Percentiles rank a stretch among this genome's conserved stretches.
phyloP scores from a whole-genome alignment of 2,329 filamentous ascomycete genomes.

The Phyllosticta capitalensis region DNA sequence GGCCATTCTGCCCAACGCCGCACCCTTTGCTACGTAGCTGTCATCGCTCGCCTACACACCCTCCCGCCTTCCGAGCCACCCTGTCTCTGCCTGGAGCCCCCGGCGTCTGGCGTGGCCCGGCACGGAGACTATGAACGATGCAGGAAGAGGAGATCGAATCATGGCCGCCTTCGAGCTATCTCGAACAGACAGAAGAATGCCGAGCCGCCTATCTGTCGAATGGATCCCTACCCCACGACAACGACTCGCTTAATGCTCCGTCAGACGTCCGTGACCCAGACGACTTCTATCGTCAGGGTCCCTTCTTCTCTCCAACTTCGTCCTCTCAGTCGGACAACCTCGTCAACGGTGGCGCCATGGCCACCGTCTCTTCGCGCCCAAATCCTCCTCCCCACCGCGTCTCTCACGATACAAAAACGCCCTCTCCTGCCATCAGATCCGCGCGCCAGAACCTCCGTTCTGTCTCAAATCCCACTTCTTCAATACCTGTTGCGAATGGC shows the following conservation, averaged over 20 bases:
- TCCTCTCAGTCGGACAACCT: conserved; percentile 5
- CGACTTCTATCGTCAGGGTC: conserved; percentile 10
- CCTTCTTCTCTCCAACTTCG: conserved; percentile 2
- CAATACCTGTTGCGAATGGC: conserved; percentile 7
- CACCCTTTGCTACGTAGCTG: background rate
- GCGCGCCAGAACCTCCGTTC: conserved; percentile 11
- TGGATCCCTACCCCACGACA: conserved; percentile 8
- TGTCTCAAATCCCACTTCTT: conserved; percentile 5
- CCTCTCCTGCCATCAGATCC: conserved; percentile 5
- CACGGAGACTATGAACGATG: conserved; percentile 11
- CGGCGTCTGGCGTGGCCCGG: conserved; percentile 12
- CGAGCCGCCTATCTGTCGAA: conserved; percentile 4
- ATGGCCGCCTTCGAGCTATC: conserved; percentile 7
- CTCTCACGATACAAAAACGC: conserved; percentile 5
- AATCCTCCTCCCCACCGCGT: conserved; percentile 3
- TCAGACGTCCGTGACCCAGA: conserved; percentile 7
- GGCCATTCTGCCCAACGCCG: conserved; percentile 5
- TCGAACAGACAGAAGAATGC: conserved; percentile 3
- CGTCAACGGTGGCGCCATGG: conserved; percentile 10
- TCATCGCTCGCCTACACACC: background rate
- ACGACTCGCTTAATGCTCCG: conserved; percentile 2
- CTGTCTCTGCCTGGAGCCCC: conserved; percentile 9
- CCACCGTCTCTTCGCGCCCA: conserved; percentile 8
- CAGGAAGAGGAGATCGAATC: conserved; percentile 9
- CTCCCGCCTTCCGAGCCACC: conserved; percentile 5